Conservation (phyloP, 2,329 filamentous ascomycete species). For the Colletotrichum tropicale region DNA sequence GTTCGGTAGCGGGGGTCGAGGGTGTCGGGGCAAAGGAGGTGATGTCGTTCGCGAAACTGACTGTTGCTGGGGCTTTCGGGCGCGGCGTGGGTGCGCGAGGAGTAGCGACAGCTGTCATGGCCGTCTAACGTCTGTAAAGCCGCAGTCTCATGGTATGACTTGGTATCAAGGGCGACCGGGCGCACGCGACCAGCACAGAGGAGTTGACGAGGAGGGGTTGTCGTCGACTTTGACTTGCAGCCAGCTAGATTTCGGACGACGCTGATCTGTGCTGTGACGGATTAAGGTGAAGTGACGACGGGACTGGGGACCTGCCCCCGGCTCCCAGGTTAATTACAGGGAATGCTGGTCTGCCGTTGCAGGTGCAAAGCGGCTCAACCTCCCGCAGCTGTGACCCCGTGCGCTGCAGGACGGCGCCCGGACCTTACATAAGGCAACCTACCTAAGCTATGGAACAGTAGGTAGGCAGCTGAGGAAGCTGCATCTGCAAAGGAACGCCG, state of each 20-base stretch:
- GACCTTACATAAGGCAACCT: constrained; percentile 13
- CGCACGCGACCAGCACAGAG: neutral
- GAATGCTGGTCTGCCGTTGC: constrained; percentile 12
- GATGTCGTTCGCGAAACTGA: constrained; percentile 12
- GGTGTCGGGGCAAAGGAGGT: constrained; percentile 9
- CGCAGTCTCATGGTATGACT: constrained; percentile 7
- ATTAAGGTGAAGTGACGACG: neutral
- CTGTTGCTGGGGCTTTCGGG: constrained; percentile 21
- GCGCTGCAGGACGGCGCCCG: constrained; percentile 22
- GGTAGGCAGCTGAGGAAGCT: neutral
- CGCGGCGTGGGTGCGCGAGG: constrained; percentile 24
- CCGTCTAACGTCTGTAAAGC: constrained; percentile 7
- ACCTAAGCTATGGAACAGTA: neutral
- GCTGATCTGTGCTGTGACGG: constrained; percentile 4
- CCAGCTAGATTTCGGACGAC: constrained; percentile 19
- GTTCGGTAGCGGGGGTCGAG: constrained; percentile 22
- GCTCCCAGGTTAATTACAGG: constrained; percentile 4
- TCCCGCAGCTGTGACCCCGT: constrained; percentile 27
- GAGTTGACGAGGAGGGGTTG: neutral
- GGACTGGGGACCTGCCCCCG: constrained; percentile 4
- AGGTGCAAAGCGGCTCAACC: constrained; percentile 20
- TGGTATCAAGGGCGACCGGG: neutral
- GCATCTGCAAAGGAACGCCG: neutral
- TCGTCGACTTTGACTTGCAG: constrained; percentile 23
- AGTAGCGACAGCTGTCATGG: constrained; percentile 25